Conservation (phyloP, 495 filamentous ascomycete species). For the Aspergillus bertholletiae region DNA sequence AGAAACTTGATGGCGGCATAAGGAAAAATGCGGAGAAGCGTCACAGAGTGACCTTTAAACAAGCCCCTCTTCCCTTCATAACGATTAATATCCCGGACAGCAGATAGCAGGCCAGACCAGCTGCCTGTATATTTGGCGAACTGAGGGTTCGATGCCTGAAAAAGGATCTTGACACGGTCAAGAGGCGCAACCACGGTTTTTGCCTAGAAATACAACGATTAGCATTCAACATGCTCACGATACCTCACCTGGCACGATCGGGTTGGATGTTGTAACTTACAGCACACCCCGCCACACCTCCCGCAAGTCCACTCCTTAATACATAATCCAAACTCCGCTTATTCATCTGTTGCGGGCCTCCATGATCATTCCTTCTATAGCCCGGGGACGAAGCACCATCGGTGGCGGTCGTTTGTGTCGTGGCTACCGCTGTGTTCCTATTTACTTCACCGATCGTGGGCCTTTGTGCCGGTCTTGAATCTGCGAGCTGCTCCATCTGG, state of each 20-base stretch:
- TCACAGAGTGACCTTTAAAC: constrained; percentile 91
- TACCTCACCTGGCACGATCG: not conserved
- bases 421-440: constrained; percentile 9
- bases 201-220: constrained; percentile 51
- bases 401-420: constrained; percentile 10
- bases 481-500: constrained; percentile 36
- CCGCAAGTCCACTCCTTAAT: constrained; percentile 74
- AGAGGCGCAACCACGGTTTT: constrained; percentile 95
- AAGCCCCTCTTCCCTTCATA: constrained; percentile 71
- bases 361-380: constrained; percentile 12
- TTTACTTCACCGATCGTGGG: constrained; percentile 22
- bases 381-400: constrained; percentile 6
- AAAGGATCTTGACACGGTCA: constrained; percentile 97
- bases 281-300: constrained; percentile 83
- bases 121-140: constrained; percentile 88
- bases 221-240: not conserved
- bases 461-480: constrained; percentile 21
- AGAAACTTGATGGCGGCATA: constrained; percentile 98
- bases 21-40: constrained; percentile 90
- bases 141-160: constrained; percentile 91
- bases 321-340: constrained; percentile 83
- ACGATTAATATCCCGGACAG: constrained; percentile 78
- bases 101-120: constrained; percentile 73
- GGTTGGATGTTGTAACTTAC: constrained; percentile 45
- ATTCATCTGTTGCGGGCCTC: constrained; percentile 38